Conservation (phyloP, 495 filamentous ascomycete species). For the Parathielavia hyrcaniae region DNA sequence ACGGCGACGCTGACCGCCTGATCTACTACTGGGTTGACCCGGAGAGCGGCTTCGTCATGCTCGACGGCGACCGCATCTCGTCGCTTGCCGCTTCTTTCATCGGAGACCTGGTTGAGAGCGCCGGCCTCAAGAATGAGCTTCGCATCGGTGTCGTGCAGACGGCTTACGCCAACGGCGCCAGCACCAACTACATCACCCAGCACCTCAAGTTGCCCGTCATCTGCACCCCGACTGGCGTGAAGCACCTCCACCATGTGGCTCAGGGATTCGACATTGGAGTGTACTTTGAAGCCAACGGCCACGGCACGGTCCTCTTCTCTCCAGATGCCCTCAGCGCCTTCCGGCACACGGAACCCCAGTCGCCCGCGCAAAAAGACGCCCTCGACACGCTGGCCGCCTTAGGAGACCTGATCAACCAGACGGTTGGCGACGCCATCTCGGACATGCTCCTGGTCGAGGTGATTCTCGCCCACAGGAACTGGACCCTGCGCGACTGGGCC, state of each 20-base stretch:
- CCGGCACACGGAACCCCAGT: slow-evolving; percentile 71
- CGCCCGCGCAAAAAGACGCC: slow-evolving; percentile 79
- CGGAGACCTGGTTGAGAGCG: slow-evolving; percentile 71
- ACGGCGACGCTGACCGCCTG: slow-evolving; percentile 91
- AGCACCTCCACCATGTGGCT: slow-evolving; percentile 93
- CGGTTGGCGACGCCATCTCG: slow-evolving; percentile 90
- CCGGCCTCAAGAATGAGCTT: slow-evolving; percentile 70
- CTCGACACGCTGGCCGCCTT: slow-evolving; percentile 76
- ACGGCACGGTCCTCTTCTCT: slow-evolving; percentile 94
- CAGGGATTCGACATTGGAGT: slow-evolving; percentile 87
- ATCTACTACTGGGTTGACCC: slow-evolving; percentile 91
- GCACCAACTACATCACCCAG: slow-evolving; percentile 82
- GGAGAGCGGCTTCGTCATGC: slow-evolving; percentile 73
- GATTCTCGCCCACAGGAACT: slow-evolving; percentile 90
- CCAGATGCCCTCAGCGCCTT: slow-evolving; percentile 70
- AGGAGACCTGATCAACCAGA: slow-evolving; percentile 90
- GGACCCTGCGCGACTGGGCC: slow-evolving; percentile 86
- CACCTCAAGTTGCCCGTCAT: slow-evolving; percentile 82
- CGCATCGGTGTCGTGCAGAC: slow-evolving; percentile 94
- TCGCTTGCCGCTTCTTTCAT: slow-evolving; percentile 92
- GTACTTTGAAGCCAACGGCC: slow-evolving; percentile 98
- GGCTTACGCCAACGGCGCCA: slow-evolving; percentile 95
- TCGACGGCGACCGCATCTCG: slow-evolving; percentile 95
- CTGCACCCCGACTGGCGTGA: slow-evolving; percentile 93
- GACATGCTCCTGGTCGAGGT: slow-evolving; percentile 95